A percentile compares a stretch with the other conserved stretches of the same genome.
phyloP scores from a whole-genome alignment of 306 rosid species.

The Rosa chinensis region DNA sequence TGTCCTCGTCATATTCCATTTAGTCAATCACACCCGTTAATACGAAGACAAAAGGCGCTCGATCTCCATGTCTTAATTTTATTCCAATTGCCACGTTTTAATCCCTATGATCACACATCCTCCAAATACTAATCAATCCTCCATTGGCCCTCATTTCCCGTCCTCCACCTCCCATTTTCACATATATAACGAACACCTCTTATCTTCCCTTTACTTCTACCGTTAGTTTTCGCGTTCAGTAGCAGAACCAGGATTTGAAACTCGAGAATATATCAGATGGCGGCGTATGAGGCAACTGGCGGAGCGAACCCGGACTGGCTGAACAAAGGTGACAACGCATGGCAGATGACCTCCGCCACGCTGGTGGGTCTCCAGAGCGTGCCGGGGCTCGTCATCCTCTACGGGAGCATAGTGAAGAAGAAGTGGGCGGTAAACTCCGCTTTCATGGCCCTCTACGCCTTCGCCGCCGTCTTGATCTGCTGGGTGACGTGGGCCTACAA shows the following conservation, averaged over 20 bases:
- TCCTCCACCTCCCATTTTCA: background rate
- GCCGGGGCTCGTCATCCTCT: slow-evolving; percentile 61
- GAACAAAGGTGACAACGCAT: slow-evolving; percentile 72
- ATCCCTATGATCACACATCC: background rate
- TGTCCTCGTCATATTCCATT: background rate
- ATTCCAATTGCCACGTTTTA: background rate
- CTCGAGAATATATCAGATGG: background rate
- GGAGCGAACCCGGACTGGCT: slow-evolving; percentile 51
- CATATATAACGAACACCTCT: background rate
- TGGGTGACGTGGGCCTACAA: slow-evolving; percentile 27
- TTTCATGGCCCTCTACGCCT: slow-evolving; percentile 29
- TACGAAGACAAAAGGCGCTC: slow-evolving; percentile 3
- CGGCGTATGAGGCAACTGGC: slow-evolving; percentile 42
- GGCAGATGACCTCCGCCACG: slow-evolving; percentile 64
- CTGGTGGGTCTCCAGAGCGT: slow-evolving; percentile 60
- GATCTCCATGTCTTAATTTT: background rate
- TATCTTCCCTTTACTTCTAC: too few species aligned
- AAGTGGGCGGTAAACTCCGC: slow-evolving; percentile 55
- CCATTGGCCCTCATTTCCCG: background rate
- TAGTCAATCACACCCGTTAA: background rate
- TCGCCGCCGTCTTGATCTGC: slow-evolving; percentile 18
- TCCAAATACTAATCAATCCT: background rate
- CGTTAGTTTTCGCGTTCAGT: background rate
- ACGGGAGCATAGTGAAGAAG: slow-evolving; percentile 61
- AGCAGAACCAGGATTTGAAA: background rate